Conservation (phyloP, 2,329 filamentous ascomycete species). For the Trichoderma aggressivum region DNA sequence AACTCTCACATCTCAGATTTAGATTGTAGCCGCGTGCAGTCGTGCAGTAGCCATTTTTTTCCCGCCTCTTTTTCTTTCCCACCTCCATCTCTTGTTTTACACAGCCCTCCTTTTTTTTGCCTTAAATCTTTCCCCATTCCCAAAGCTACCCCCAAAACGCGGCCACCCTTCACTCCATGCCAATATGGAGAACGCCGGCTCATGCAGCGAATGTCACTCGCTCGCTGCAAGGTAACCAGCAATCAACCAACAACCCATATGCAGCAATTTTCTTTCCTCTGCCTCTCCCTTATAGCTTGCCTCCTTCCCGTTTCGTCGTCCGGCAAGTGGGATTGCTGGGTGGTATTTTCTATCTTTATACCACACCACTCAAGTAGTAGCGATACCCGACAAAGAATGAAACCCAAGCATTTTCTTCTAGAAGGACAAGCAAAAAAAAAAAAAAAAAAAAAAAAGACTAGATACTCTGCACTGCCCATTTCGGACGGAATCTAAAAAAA, state of each 20-base stretch:
- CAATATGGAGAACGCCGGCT: neutral
- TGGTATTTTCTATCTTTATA: constrained; percentile 1
- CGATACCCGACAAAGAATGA: neutral
- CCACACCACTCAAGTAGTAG: neutral
- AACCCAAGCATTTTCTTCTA: neutral
- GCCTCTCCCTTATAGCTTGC: neutral
- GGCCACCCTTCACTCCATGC: neutral
- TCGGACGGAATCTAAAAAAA: neutral
- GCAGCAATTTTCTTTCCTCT: neutral
- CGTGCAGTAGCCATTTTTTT: neutral
- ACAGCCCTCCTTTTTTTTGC: neutral
- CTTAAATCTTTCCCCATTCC: neutral
- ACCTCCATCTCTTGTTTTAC: neutral
- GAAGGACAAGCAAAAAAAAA: neutral
- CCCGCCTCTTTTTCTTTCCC: neutral
- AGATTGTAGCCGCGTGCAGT: neutral
- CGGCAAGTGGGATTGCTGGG: neutral
- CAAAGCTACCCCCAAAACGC: neutral
- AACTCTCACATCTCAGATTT: neutral
- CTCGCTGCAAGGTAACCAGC: neutral
- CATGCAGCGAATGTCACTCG: neutral
- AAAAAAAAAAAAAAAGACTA: neutral
- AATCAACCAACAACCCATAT: neutral
- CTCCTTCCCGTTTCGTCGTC: neutral
- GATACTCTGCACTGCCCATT: neutral